These are phyloP conservation scores for Petunia hybrid DNA, from an alignment of 305 asterid genomes.

Conservation along the genomic window DNA sequence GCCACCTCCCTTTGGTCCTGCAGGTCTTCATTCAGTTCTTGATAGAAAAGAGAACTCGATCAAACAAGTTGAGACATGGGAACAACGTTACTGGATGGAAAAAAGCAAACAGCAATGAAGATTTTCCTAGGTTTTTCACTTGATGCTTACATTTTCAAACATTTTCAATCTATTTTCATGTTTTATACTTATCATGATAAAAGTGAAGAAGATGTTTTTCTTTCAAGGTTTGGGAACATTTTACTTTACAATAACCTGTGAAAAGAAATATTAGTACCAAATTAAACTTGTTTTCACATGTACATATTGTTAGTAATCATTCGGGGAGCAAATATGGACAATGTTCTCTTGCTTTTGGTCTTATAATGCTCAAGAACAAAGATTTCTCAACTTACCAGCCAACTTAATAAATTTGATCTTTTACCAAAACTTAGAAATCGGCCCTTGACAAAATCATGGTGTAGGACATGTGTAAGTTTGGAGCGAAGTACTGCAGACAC, in stretches of 20 bases:
- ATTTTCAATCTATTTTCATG: too few species aligned
- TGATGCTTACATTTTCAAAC: neutral
- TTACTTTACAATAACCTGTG: too few species aligned
- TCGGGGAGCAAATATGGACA: too few species aligned
- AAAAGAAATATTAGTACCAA: too few species aligned
- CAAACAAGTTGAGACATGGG: slow-evolving; percentile 73
- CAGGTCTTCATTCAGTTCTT: slow-evolving; percentile 59
- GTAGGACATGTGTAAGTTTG: slow-evolving; percentile 54
- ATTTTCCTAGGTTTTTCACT: neutral
- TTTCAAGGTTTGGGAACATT: too few species aligned
- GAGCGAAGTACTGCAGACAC: slow-evolving; percentile 43
- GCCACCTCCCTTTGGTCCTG: slow-evolving; percentile 77
- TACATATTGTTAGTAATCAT: too few species aligned
- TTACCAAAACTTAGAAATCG: slow-evolving; percentile 55
- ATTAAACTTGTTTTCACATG: too few species aligned
- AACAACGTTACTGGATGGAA: slow-evolving; percentile 61
- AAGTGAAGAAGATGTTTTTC: too few species aligned
- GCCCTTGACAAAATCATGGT: slow-evolving; percentile 58
- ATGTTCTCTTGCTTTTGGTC: too few species aligned
- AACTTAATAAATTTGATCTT: slow-evolving; percentile 45
- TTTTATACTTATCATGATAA: too few species aligned
- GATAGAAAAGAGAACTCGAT: slow-evolving; percentile 49
- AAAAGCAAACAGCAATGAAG: slow-evolving; percentile 37
- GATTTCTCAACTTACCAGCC: slow-evolving; percentile 58
- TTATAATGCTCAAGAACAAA: neutral